Percentiles rank a stretch among this genome's conserved stretches.
Evolutionary conservation across 441 rosid species (phyloP).

Genomic region (Adansonia rubrostipa): DNA sequence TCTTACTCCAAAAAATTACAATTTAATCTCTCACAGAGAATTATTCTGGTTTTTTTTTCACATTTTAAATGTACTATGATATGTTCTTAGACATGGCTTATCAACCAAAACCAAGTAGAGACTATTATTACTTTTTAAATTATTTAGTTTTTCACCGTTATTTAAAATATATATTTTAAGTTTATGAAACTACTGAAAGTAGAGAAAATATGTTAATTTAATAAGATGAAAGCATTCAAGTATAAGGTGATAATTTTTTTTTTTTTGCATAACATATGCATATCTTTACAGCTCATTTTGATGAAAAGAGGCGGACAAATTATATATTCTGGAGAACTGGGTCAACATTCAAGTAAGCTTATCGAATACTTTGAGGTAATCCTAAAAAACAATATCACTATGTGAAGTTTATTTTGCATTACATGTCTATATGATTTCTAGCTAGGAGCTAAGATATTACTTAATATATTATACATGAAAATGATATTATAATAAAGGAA

Average conservation of each 20-base stretch:
- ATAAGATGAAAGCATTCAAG: background rate
- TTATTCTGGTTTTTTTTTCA: background rate
- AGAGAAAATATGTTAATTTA: background rate
- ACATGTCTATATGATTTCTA: background rate
- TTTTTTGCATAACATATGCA: background rate
- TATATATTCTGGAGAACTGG: constrained; percentile 47
- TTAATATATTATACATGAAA: background rate
- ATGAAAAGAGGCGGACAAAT: constrained; percentile 50
- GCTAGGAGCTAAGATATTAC: background rate
- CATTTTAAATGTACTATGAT: background rate
- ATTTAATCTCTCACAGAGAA: background rate
- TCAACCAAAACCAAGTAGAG: background rate
- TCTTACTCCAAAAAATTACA: background rate
- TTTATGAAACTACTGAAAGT: too few relatives aligned
- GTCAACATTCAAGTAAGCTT: constrained; percentile 42
- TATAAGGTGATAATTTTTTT: background rate
- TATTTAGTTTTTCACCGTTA: background rate
- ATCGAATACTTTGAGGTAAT: constrained; percentile 49
- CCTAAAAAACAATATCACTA: background rate
- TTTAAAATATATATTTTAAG: background rate
- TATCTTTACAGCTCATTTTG: constrained; percentile 43
- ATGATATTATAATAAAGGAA: background rate
- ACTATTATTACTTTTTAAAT: background rate
- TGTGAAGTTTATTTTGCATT: background rate
- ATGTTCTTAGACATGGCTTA: background rate